These are phyloP conservation scores for Drechslerella stenobrocha DNA, from an alignment of 2,329 filamentous ascomycete genomes.

Conservation along the genomic window DNA sequence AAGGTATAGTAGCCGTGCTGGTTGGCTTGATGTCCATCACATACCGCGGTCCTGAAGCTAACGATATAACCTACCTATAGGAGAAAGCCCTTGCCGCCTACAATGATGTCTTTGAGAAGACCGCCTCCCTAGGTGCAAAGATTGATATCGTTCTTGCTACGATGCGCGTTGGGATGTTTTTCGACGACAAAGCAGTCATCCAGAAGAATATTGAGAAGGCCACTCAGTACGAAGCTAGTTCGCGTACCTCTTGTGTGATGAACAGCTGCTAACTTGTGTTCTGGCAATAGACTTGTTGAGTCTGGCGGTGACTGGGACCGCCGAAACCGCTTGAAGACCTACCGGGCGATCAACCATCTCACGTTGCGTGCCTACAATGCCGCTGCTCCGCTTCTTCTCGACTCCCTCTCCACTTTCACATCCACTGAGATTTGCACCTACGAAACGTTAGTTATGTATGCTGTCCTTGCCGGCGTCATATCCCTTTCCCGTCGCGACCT, in stretches of 20 bases:
- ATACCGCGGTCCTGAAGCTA: neutral
- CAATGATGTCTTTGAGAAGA: conserved; percentile 94
- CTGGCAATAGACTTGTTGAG: conserved; percentile 70
- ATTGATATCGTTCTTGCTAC: conserved; percentile 96
- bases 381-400: conserved; percentile 88
- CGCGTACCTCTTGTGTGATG: neutral
- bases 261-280: conserved; percentile 9
- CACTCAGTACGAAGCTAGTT: conserved; percentile 58
- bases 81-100: conserved; percentile 92
- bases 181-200: conserved; percentile 85
- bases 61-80: conserved; percentile 61
- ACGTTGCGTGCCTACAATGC: conserved; percentile 88
- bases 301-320: conserved; percentile 98
- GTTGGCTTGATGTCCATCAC: neutral
- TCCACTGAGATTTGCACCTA: conserved; percentile 98
- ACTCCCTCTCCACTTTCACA: conserved; percentile 96
- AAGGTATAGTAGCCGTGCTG: conserved; percentile 66
- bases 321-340: conserved; percentile 96
- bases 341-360: conserved; percentile 90
- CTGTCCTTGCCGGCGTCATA: conserved; percentile 89
- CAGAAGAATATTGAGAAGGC: conserved; percentile 93
- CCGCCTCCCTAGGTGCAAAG: conserved; percentile 92
- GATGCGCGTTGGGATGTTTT: conserved; percentile 93
- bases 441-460: conserved; percentile 90
- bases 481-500: conserved; percentile 97